Evolutionary conservation across 1,284 basidiomycete genomes (phyloP).

Genomic region (Ceratobasidium papillatum): DNA sequence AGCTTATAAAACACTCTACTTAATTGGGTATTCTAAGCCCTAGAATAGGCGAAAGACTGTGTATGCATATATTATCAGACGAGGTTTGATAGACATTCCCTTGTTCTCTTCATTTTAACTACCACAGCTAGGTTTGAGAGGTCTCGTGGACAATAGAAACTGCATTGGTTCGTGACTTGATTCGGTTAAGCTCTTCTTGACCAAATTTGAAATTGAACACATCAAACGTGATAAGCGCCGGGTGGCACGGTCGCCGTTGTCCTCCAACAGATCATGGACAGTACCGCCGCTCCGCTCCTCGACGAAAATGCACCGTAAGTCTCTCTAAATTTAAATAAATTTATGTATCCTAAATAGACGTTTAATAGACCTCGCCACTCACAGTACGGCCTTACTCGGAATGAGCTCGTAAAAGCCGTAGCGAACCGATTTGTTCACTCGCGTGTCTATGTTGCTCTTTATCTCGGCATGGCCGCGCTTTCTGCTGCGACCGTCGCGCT

Average conservation of each 20-base stretch:
- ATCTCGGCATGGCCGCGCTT: slow-evolving; percentile 87
- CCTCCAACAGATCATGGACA: slow-evolving; percentile 10
- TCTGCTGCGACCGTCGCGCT: slow-evolving; percentile 92
- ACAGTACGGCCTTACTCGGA: slow-evolving; percentile 79
- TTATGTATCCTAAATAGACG: background rate
- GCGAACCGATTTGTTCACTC: slow-evolving; percentile 89
- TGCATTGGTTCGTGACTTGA: no score
- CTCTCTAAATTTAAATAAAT: background rate
- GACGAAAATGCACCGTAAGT: slow-evolving; percentile 3
- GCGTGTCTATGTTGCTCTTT: slow-evolving; percentile 81
- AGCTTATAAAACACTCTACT: no score
- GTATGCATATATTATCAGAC: no score
- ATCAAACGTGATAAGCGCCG: background rate
- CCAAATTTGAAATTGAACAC: no score
- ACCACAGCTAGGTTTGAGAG: no score
- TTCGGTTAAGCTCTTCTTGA: no score
- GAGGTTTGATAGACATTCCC: no score
- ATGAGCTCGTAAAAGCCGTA: slow-evolving; percentile 79
- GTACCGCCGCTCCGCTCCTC: slow-evolving; percentile 21
- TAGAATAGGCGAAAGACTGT: no score
- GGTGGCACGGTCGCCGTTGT: background rate
- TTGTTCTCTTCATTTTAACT: no score
- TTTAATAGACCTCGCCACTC: slow-evolving; percentile 69
- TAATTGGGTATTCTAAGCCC: no score
- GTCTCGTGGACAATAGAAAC: no score